Evolutionary conservation across 73 alveolate genomes (phyloP).

Genomic region (Symbiodinium natans): DNA sequence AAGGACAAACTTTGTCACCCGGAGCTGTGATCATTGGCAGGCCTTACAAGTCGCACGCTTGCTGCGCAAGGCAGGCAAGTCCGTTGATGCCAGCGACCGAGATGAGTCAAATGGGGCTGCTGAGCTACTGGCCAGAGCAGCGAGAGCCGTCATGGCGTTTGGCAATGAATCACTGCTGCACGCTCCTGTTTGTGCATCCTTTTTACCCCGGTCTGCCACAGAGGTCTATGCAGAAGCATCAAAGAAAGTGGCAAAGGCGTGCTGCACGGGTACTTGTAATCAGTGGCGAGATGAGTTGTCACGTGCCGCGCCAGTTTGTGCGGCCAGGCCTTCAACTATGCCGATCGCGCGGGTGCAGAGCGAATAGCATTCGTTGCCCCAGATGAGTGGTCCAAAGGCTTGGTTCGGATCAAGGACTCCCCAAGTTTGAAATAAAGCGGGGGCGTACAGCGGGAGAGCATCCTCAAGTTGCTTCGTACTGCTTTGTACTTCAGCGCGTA

Average conservation of each 20-base stretch:
- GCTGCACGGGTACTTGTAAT: too few species aligned
- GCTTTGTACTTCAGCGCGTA: background rate
- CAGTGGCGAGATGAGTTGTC: too few species aligned
- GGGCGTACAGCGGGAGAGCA: too few species aligned
- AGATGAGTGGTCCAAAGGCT: conserved; percentile 87
- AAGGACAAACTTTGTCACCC: too few species aligned
- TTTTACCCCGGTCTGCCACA: too few species aligned
- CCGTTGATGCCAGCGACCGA: conserved; percentile 27
- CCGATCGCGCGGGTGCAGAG: conserved; percentile 78
- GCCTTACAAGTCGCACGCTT: conserved; percentile 72
- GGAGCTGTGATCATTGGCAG: too few species aligned
- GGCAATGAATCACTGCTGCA: too few species aligned
- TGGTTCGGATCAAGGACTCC: conserved; percentile 8
- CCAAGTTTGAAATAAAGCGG: background rate
- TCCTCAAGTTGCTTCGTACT: too few species aligned
- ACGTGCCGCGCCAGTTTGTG: too few species aligned
- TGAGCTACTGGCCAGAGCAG: too few species aligned
- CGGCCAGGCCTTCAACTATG: conserved; percentile 89
- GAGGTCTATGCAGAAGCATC: conserved; percentile 12
- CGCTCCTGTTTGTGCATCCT: too few species aligned
- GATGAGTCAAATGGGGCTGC: background rate
- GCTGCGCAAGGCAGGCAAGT: conserved; percentile 72
- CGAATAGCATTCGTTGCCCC: conserved; percentile 89
- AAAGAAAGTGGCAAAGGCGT: background rate
- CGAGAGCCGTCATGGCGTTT: too few species aligned